Percentiles rank a stretch among this genome's conserved stretches.
Conservation (phyloP, 2,329 filamentous ascomycete genomes). For the Exophiala xenobiotica region DNA sequence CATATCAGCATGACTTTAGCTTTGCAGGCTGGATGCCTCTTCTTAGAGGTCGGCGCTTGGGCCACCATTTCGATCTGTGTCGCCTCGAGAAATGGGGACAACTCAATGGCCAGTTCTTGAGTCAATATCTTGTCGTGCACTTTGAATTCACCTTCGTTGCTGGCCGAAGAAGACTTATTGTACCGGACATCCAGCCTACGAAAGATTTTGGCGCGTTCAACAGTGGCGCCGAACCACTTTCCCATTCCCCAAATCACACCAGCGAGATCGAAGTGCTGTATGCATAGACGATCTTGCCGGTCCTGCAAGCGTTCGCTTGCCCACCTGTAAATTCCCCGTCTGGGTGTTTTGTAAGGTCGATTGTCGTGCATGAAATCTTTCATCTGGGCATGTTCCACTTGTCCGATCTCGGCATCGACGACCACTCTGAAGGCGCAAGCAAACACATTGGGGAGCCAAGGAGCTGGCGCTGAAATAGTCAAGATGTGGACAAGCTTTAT, state of each 20-base stretch:
- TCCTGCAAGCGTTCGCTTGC: conserved; percentile 19
- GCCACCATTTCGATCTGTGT: conserved; percentile 11
- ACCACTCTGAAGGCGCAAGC: conserved; percentile 20
- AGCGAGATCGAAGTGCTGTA: conserved; percentile 25
- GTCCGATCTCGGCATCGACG: conserved; percentile 18
- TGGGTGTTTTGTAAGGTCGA: neutral
- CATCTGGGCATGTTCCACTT: conserved; percentile 16
- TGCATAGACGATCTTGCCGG: conserved; percentile 2
- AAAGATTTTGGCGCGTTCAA: conserved; percentile 28
- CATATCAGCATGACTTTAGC: conserved; percentile 26
- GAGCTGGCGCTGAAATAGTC: conserved; percentile 22
- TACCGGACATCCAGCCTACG: conserved; percentile 14
- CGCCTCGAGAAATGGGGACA: conserved; percentile 21
- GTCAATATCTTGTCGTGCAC: conserved; percentile 6
- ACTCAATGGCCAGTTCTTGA: conserved; percentile 8
- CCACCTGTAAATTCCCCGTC: conserved; percentile 24
- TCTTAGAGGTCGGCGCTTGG: neutral
- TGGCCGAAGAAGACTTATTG: neutral
- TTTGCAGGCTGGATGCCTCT: neutral
- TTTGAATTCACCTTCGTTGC: neutral
- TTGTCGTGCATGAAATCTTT: conserved; percentile 4
- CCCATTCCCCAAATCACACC: conserved; percentile 29
- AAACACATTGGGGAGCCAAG: conserved; percentile 24
- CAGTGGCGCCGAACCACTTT: conserved; percentile 25
- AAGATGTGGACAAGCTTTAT: conserved; percentile 22